A percentile compares a stretch with the other conserved stretches of the same genome.
Conservation (phyloP, 2,329 filamentous ascomycete genomes). For the Colletotrichum camelliae region DNA sequence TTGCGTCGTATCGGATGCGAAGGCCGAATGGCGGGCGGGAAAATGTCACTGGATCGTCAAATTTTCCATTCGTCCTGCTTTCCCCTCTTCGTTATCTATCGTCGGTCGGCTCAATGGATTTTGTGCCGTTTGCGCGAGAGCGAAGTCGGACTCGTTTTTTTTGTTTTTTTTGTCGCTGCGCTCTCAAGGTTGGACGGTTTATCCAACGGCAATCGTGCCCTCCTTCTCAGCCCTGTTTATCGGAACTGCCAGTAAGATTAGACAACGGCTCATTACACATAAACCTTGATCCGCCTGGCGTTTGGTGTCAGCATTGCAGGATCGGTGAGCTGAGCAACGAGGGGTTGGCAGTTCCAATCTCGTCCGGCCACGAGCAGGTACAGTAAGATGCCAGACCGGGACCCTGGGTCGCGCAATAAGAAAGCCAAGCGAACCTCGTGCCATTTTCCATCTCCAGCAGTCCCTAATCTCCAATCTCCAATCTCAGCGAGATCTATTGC, state of each 20-base stretch:
- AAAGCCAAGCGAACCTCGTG: conserved; percentile 3
- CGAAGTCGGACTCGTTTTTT: conserved; percentile 7
- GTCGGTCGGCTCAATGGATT: neutral
- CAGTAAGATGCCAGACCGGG: neutral
- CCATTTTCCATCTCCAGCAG: neutral
- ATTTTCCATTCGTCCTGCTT: neutral
- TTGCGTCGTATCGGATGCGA: neutral
- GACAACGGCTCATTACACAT: neutral
- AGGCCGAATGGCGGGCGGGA: neutral
- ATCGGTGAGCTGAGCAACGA: neutral
- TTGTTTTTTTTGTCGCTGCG: neutral
- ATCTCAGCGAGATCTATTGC: conserved; percentile 5
- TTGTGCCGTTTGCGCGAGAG: neutral
- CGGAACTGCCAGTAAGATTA: neutral
- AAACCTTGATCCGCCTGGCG: neutral
- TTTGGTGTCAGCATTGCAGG: neutral
- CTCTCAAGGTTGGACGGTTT: neutral
- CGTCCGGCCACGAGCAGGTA: neutral
- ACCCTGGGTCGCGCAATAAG: neutral
- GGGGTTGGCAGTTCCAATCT: neutral
- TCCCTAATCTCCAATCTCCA: conserved; percentile 14
- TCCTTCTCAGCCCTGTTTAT: neutral
- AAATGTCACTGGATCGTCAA: neutral
- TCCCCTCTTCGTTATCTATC: neutral
- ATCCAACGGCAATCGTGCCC: neutral